Conservation (phyloP, 108 stramenopile species). For the Nannochloropsis granulata region DNA sequence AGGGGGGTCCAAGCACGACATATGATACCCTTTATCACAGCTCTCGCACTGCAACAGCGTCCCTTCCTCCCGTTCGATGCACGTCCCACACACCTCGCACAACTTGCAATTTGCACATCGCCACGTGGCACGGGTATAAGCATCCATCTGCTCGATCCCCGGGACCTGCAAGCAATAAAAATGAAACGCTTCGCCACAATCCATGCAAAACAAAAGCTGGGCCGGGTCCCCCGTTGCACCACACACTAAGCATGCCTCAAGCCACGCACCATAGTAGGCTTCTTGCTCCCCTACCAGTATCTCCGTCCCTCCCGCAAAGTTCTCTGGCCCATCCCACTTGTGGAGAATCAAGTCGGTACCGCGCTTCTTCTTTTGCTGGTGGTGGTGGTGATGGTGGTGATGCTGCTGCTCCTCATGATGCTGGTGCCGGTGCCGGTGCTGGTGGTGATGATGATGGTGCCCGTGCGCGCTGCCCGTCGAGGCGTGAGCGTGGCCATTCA, state of each 20-base stretch:
- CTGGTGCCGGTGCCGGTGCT: background rate
- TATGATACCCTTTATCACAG: constrained; percentile 60
- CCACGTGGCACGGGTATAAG: constrained; percentile 51
- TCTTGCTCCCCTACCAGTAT: background rate
- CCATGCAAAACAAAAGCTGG: constrained; percentile 56
- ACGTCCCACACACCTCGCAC: constrained; percentile 58
- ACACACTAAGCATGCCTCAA: constrained; percentile 2
- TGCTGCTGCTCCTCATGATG: background rate
- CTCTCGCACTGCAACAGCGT: constrained; percentile 65
- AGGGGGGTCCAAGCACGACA: constrained; percentile 53
- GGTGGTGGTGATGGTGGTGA: background rate
- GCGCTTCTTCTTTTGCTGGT: background rate
- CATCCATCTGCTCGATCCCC: constrained; percentile 48
- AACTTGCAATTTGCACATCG: constrained; percentile 71
- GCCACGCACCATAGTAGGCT: background rate
- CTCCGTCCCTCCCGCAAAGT: background rate
- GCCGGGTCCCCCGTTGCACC: background rate
- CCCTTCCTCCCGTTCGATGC: constrained; percentile 43
- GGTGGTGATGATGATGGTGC: background rate
- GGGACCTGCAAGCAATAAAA: constrained; percentile 59
- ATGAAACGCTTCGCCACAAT: constrained; percentile 77
- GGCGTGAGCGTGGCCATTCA: background rate
- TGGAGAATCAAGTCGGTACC: background rate
- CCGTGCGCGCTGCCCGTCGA: background rate
- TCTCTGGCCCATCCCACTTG: background rate